Evolutionary conservation across 1,139 yeast species (phyloP).

Genomic region (Pichia kudriavzevii): DNA sequence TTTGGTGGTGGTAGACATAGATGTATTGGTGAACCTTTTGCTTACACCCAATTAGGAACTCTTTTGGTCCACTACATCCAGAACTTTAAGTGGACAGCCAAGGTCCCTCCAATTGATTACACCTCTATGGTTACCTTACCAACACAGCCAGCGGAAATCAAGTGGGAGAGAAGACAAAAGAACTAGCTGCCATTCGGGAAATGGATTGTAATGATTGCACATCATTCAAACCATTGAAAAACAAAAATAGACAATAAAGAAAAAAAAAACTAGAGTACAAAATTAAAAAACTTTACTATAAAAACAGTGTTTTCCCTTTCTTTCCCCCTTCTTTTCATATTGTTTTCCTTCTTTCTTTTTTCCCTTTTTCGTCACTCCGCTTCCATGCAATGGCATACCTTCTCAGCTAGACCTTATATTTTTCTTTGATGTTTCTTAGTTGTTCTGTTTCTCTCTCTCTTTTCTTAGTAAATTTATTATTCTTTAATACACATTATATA

Average conservation of each 20-base stretch:
- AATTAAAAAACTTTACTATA: no score
- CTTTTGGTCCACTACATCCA: constrained; percentile 70
- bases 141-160: constrained; percentile 64
- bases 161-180: constrained; percentile 46
- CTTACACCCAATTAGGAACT: constrained; percentile 88
- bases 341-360: no score
- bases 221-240: no score
- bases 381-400: no score
- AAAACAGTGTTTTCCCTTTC: no score
- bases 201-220: neutral
- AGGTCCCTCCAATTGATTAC: constrained; percentile 75
- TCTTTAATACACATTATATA: neutral
- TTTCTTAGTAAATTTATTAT: neutral
- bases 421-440: no score
- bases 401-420: no score
- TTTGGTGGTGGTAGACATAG: constrained; percentile 99
- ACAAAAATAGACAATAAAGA: no score
- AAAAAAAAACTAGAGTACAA: no score
- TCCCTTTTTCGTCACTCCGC: no score
- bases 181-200: neutral
- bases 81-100: constrained; percentile 64
- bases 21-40: constrained; percentile 98
- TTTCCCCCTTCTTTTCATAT: no score
- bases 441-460: no score
- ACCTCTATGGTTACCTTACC: constrained; percentile 94